Percentiles rank a stretch among this genome's conserved stretches.
Conservation (phyloP, 148 eudicot genomes). For the Rhododendron simsii region DNA sequence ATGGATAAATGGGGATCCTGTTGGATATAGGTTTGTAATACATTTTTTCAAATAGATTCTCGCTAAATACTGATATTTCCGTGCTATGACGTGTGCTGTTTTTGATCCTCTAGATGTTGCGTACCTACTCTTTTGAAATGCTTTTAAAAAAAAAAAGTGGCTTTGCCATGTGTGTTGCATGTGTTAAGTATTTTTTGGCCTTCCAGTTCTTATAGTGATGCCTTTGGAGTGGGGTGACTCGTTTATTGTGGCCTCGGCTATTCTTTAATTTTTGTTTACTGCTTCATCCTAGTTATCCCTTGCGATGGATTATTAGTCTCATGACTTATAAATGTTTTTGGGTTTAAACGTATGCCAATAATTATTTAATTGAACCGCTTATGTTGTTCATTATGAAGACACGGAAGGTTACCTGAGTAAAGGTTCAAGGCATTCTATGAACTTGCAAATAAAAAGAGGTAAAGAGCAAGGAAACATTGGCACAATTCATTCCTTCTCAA, state of each 20-base stretch:
- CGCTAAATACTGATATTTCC: not conserved
- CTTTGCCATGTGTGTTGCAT: not conserved
- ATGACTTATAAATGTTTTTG: not conserved
- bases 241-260: not conserved
- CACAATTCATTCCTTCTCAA: not conserved
- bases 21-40: constrained; percentile 80
- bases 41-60: not conserved
- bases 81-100: not conserved
- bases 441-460: not conserved
- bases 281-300: not conserved
- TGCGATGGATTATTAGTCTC: not conserved
- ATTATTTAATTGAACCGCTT: not conserved
- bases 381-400: not conserved
- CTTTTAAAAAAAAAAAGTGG: not conserved
- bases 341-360: not conserved
- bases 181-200: not conserved
- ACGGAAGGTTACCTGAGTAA: not conserved
- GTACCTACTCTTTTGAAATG: not conserved
- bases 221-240: not conserved
- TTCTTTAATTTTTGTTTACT: not conserved
- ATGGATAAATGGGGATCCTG: constrained; percentile 80
- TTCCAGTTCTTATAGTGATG: not conserved
- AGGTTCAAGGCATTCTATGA: not conserved
- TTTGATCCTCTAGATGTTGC: not conserved
- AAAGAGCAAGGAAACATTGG: not conserved